Evolutionary conservation across 2,329 filamentous ascomycete species (phyloP), one percentile per base, ranked within the genome.

Genomic region (Diaporthe sp.): DNA sequence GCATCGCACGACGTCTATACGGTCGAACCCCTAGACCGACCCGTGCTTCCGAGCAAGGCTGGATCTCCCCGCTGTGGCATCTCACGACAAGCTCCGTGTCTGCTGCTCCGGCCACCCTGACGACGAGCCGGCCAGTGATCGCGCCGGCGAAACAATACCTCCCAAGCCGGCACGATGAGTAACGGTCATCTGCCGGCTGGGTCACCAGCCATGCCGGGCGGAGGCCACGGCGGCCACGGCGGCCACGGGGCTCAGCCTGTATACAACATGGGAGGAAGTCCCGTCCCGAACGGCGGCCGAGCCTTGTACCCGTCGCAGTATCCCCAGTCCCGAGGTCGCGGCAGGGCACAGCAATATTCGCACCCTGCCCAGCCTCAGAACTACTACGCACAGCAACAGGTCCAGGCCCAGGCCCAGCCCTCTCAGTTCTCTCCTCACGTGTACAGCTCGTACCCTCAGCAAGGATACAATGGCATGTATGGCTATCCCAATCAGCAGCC

Each of bases 121-220:
- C 47, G 58, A 73, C 71, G 44, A 49, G 72, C 76, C 77, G 78
- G 81, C 79, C 79, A 78, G 82, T 81, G 81, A 81, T 79, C 79
- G 80, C 80, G 80, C 80, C 80, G 80, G 79, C 80, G 78, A 77
- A 77, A 76, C 76, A 76, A 77, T 77, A 76, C 81, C 80, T 84
- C 90, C 90, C 89, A 90, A 86, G 90, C 90, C 91, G 92, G 91
- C 90, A 94, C 90, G 92, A 95, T 95, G 93, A 93, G 92, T 87
- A 88, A 88, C 86, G 90, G 88, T 90, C 92, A 93, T 93, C 91
- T 93, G 92, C 91, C 92, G 91, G 92, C 92, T 91, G 93, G 93
- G 89, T 91, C 92, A 86, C 74, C 76, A 77, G 88, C 88, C 84
- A 88, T 90, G 86, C 88, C 87, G 81, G 87, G 86, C 82, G 84